Conservation (phyloP, 495 filamentous ascomycete genomes). For the Hyaloscypha bicolor region DNA sequence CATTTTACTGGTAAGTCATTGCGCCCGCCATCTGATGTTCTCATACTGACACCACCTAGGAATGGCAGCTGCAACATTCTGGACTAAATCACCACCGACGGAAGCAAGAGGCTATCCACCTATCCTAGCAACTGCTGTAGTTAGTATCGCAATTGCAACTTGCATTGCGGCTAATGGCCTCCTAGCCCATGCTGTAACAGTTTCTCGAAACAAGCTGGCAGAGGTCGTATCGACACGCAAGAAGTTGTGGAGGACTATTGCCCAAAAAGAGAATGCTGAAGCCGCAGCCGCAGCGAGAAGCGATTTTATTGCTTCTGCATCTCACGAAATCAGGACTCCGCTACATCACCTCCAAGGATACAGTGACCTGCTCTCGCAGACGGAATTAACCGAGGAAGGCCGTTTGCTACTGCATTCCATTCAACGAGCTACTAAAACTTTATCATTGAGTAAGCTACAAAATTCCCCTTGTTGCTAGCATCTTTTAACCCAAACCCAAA, state of each 20-base stretch:
- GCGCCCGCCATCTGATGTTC: too few species aligned
- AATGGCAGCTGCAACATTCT: slow-evolving; percentile 34
- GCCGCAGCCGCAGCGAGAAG: slow-evolving; percentile 31
- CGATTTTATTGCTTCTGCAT: slow-evolving; percentile 36
- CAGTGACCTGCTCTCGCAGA: slow-evolving; percentile 33
- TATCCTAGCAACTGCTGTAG: slow-evolving; percentile 31
- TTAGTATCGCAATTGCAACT: slow-evolving; percentile 33
- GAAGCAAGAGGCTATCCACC: slow-evolving; percentile 30
- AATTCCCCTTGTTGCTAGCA: not conserved
- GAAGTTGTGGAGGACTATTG: slow-evolving; percentile 35
- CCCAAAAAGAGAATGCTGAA: slow-evolving; percentile 36
- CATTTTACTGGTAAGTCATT: slow-evolving; percentile 34
- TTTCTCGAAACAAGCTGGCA: slow-evolving; percentile 36
- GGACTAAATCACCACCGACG: slow-evolving; percentile 27
- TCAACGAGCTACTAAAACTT: slow-evolving; percentile 35
- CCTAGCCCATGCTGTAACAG: slow-evolving; percentile 33
- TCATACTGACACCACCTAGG: slow-evolving; percentile 7
- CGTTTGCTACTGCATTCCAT: slow-evolving; percentile 33
- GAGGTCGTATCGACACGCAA: slow-evolving; percentile 36
- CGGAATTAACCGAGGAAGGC: slow-evolving; percentile 35
- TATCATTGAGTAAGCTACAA: slow-evolving; percentile 31
- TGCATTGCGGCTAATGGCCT: slow-evolving; percentile 36
- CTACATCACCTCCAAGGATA: slow-evolving; percentile 37
- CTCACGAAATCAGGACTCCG: slow-evolving; percentile 38
- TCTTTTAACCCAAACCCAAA: slow-evolving; percentile 1